A percentile compares a stretch with the other conserved stretches of the same genome.
Evolutionary conservation across 2,329 filamentous ascomycete species (phyloP).

Genomic region (Colletotrichum cordylinicola): DNA sequence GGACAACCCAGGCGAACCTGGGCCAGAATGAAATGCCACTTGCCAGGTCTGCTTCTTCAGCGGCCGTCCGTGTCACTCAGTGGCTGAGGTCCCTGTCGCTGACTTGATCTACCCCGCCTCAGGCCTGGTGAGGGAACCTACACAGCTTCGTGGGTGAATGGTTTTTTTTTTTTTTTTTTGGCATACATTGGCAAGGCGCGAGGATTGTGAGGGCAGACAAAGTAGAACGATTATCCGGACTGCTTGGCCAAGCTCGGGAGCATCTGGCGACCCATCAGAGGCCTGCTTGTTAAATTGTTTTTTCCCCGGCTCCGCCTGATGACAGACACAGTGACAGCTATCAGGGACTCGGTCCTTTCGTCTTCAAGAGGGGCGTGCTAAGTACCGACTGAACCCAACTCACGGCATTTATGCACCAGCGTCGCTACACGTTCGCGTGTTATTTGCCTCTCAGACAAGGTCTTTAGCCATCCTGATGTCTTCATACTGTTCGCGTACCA

Average conservation of each 20-base stretch:
- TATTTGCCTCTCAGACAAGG: not conserved
- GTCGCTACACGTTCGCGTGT: not conserved
- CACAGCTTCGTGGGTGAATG: not conserved
- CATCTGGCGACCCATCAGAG: not conserved
- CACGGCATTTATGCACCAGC: not conserved
- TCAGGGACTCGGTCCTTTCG: not conserved
- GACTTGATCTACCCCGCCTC: not conserved
- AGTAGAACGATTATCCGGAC: not conserved
- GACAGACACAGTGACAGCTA: not conserved
- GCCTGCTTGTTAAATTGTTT: not conserved
- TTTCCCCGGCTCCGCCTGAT: not conserved
- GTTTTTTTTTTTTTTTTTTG: no score
- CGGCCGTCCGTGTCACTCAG: not conserved
- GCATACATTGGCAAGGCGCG: not conserved
- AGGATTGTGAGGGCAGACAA: not conserved
- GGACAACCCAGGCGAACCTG: not conserved
- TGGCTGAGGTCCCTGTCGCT: not conserved
- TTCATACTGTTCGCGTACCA: not conserved
- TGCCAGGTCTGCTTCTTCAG: slow-evolving; percentile 1
- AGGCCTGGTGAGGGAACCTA: not conserved
- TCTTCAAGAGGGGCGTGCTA: not conserved
- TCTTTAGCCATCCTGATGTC: not conserved
- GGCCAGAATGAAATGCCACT: not conserved
- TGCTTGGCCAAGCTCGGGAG: not conserved
- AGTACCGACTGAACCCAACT: not conserved